Conservation (phyloP, 192 early-diverging fungal genomes). For the Cetraspora pellucida region DNA sequence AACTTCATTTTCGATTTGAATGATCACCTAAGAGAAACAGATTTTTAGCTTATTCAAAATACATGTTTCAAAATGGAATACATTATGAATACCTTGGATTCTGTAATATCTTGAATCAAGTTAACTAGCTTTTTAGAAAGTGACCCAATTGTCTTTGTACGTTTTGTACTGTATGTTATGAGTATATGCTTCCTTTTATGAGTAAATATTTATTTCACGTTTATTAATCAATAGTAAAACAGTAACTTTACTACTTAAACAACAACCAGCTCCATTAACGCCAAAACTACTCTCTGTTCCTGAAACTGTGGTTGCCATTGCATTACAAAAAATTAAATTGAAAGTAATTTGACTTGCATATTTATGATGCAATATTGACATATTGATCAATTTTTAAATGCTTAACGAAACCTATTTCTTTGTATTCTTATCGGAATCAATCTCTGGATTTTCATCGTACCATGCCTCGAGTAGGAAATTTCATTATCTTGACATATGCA, state of each 20-base stretch:
- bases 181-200: conserved; percentile 12
- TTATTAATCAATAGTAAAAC: conserved; percentile 30
- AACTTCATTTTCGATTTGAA: no score
- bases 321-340: background rate
- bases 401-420: no score
- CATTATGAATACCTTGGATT: conserved; percentile 28
- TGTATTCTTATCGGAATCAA: background rate
- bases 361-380: background rate
- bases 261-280: conserved; percentile 10
- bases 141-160: background rate
- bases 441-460: background rate
- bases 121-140: conserved; percentile 21
- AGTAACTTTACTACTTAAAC: conserved; percentile 25
- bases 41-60: conserved; percentile 1
- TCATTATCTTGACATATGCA: no score
- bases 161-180: conserved; percentile 11
- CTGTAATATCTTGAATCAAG: conserved; percentile 16
- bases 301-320: conserved; percentile 12
- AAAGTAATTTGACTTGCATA: background rate
- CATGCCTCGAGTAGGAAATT: background rate
- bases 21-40: no score
- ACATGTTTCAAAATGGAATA: conserved; percentile 1
- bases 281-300: conserved; percentile 7
- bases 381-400: background rate
- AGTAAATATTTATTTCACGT: conserved; percentile 26